Percentiles rank a stretch among this genome's conserved stretches.
Conservation (phyloP, 345 rosid genomes). For the Eucalyptus cloeziana region DNA sequence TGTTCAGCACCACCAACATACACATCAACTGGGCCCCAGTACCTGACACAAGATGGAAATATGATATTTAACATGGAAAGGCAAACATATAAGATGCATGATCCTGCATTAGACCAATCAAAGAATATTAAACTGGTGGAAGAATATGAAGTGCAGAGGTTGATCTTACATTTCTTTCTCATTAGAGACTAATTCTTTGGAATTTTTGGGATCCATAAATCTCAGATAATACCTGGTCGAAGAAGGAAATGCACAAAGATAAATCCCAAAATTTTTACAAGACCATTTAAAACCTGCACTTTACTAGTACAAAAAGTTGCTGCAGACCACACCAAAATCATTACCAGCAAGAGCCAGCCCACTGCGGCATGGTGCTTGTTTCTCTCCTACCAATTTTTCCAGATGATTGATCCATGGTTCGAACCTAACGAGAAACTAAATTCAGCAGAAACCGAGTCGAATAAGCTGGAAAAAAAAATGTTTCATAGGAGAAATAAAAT, state of each 20-base stretch:
- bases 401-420: conserved; percentile 42
- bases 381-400: conserved; percentile 78
- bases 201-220: conserved; percentile 85
- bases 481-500: neutral
- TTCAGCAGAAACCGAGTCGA: neutral
- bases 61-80: neutral
- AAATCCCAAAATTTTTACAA: neutral
- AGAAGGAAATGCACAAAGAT: neutral
- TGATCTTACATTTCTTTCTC: conserved; percentile 61
- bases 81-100: neutral
- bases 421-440: conserved; percentile 29
- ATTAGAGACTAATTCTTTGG: conserved; percentile 62
- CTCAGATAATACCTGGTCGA: conserved; percentile 86
- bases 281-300: neutral
- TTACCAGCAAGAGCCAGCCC: conserved; percentile 99
- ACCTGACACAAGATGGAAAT: conserved; percentile 16
- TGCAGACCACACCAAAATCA: neutral
- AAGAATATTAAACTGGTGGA: neutral
- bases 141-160: neutral
- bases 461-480: neutral
- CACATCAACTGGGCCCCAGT: conserved; percentile 94
- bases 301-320: neutral
- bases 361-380: conserved; percentile 99
- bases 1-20: conserved; percentile 98
- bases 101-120: neutral